Conservation (phyloP, 352 stramenopile species). For the Pythium rhizo-oryzae region DNA sequence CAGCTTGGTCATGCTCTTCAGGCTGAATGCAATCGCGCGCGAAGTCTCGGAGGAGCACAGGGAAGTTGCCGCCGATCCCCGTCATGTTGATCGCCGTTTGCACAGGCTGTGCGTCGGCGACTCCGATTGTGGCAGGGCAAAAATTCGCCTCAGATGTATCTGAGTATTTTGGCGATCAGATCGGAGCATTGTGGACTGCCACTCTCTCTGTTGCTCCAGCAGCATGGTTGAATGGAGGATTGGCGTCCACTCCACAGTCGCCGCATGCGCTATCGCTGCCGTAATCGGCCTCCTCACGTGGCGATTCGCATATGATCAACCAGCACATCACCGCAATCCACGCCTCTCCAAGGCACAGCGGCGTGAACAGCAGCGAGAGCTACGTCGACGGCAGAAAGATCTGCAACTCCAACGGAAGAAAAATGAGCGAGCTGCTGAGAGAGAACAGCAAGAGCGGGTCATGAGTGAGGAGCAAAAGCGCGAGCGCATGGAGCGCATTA, state of each 20-base stretch:
- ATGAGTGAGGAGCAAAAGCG: constrained; percentile 51
- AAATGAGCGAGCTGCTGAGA: constrained; percentile 3
- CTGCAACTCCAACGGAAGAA: constrained; percentile 16
- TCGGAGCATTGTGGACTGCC: neutral
- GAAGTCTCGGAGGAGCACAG: constrained; percentile 19
- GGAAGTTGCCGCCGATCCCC: constrained; percentile 13
- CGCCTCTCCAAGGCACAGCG: constrained; percentile 3
- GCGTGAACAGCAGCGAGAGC: constrained; percentile 19
- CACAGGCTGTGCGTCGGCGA: too few relatives aligned
- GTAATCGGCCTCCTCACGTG: constrained; percentile 12
- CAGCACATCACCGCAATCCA: too few relatives aligned
- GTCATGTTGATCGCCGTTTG: neutral
- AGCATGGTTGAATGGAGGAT: constrained; percentile 9
- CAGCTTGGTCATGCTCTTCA: neutral
- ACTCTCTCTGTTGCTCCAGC: neutral
- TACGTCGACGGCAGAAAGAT: constrained; percentile 25
- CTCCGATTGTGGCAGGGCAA: neutral
- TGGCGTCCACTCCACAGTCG: neutral
- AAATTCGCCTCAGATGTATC: neutral
- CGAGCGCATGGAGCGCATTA: constrained; percentile 57
- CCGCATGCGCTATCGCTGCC: neutral
- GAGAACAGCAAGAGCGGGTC: neutral
- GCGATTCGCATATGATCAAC: neutral
- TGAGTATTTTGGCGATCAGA: neutral
- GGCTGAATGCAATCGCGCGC: constrained; percentile 15